These are phyloP conservation scores for Aureobasidium namibiae DNA, from an alignment of 2,329 filamentous ascomycete genomes.

Conservation along the genomic window DNA sequence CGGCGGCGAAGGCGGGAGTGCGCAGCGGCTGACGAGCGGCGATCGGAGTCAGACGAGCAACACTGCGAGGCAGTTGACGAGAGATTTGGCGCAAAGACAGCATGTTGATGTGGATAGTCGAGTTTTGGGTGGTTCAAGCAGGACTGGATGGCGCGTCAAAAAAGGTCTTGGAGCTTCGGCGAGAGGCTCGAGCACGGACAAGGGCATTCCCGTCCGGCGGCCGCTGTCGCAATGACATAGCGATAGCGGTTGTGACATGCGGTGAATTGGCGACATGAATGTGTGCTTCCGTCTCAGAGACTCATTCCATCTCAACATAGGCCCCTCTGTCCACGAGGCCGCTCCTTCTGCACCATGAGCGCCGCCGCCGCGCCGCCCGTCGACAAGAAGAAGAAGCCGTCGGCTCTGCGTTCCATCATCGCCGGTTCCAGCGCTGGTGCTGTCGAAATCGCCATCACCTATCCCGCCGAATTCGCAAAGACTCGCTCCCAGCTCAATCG, in stretches of 20 bases:
- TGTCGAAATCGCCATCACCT: constrained; percentile 91
- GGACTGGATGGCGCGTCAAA: not conserved
- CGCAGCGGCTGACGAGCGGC: constrained; percentile 28
- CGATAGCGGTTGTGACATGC: not conserved
- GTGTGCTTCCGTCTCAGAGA: not conserved
- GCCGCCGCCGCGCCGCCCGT: constrained; percentile 10
- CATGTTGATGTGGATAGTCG: constrained; percentile 26
- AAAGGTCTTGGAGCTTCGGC: constrained; percentile 3
- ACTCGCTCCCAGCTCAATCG: constrained; percentile 90
- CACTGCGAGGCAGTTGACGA: constrained; percentile 36
- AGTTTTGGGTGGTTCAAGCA: not conserved
- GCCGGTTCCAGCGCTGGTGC: constrained; percentile 91
- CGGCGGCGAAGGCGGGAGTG: constrained; percentile 16
- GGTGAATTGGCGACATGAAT: no score
- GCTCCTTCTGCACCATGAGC: constrained; percentile 6
- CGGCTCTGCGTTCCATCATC: constrained; percentile 77
- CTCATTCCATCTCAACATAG: not conserved
- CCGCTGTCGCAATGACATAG: constrained; percentile 1
- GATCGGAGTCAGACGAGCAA: constrained; percentile 33
- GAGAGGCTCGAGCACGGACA: not conserved
- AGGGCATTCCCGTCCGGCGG: not conserved
- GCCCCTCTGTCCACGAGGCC: not conserved
- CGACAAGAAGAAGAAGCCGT: constrained; percentile 49
- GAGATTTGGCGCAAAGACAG: constrained; percentile 37
- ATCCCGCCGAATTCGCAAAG: constrained; percentile 94